Evolutionary conservation across 768 basidiomycete species (phyloP).

Genomic region (Termitomyces bulborhizus): DNA sequence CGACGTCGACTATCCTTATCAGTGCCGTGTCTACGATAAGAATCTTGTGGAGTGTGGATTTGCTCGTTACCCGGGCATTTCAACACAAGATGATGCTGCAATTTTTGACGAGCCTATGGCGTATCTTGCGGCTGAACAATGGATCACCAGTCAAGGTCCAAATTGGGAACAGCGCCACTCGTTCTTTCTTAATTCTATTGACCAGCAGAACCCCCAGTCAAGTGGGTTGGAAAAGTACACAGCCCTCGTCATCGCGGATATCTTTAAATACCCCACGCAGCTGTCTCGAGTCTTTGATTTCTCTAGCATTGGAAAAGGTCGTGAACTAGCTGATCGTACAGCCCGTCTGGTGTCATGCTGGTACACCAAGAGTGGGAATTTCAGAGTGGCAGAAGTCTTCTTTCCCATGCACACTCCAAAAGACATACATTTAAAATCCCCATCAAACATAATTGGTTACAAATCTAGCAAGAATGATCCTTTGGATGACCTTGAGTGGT

Average conservation of each 20-base stretch:
- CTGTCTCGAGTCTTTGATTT: neutral
- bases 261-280: neutral
- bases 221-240: neutral
- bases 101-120: neutral
- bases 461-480: neutral
- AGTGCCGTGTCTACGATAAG: neutral
- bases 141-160: neutral
- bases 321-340: neutral
- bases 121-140: neutral
- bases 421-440: neutral
- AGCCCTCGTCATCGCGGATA: neutral
- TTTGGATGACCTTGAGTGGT: neutral
- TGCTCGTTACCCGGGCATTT: neutral
- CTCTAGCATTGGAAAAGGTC: neutral
- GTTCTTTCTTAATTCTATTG: neutral
- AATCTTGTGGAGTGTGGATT: conserved; percentile 3
- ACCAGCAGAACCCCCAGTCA: neutral
- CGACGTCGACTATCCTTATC: neutral
- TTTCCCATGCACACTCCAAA: neutral
- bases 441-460: neutral
- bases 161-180: neutral
- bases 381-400: neutral
- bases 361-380: neutral
- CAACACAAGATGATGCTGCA: neutral
- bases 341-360: neutral